Evolutionary conservation across 1,139 yeast species (phyloP).

Genomic region (Protomyces inouyei): DNA sequence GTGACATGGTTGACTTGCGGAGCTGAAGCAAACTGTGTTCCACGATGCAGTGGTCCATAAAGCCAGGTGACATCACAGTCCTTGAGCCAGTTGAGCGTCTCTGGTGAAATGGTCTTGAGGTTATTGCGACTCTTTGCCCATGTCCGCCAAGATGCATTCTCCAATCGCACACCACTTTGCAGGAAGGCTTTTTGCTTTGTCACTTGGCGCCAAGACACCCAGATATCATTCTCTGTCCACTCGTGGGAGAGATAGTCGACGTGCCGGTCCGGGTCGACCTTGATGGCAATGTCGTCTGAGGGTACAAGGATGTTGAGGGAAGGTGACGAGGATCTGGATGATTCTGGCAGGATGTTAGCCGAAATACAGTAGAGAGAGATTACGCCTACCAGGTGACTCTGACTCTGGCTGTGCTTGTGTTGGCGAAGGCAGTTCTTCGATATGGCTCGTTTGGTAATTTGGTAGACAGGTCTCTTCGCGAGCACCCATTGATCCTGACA

Average conservation of each 20-base stretch:
- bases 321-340: conserved; percentile 24
- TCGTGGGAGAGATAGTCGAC: conserved; percentile 92
- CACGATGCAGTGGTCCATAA: conserved; percentile 63
- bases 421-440: neutral
- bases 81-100: conserved; percentile 68
- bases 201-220: conserved; percentile 92
- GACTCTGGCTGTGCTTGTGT: neutral
- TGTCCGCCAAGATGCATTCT: conserved; percentile 81
- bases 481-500: too few species aligned
- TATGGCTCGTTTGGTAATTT: neutral
- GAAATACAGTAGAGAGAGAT: neutral
- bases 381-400: neutral
- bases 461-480: neutral
- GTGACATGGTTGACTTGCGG: neutral
- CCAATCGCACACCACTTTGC: conserved; percentile 60
- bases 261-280: conserved; percentile 76
- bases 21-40: conserved; percentile 31
- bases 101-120: conserved; percentile 69
- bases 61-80: conserved; percentile 82
- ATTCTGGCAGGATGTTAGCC: neutral
- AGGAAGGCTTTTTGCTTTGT: conserved; percentile 65
- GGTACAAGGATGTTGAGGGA: conserved; percentile 33
- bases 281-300: conserved; percentile 76
- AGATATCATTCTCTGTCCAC: conserved; percentile 91
- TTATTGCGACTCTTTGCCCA: conserved; percentile 78